Conservation (phyloP, 2,329 filamentous ascomycete species). For the Simplicillium aogashimaense region DNA sequence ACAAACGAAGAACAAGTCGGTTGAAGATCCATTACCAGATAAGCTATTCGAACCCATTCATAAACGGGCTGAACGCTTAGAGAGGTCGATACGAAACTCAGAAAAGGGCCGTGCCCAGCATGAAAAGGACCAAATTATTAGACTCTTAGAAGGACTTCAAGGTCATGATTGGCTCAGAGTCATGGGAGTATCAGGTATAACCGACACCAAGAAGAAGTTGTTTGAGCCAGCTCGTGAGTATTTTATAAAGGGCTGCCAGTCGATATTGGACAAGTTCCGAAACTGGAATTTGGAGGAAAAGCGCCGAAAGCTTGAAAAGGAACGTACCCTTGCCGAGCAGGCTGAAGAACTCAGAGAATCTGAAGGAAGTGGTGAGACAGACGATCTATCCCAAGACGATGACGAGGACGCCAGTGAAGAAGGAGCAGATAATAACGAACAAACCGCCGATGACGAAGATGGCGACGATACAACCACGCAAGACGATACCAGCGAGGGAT, state of each 20-base stretch:
- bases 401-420: conserved; percentile 11
- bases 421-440: conserved; percentile 22
- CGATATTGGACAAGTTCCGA: conserved; percentile 77
- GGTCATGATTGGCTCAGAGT: conserved; percentile 88
- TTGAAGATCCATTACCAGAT: conserved; percentile 47
- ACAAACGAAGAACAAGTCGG: conserved; percentile 30
- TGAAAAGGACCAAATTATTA: conserved; percentile 55
- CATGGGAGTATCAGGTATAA: conserved; percentile 80
- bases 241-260: conserved; percentile 75
- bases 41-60: conserved; percentile 43
- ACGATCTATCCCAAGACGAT: conserved; percentile 16
- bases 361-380: conserved; percentile 13
- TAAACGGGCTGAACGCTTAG: conserved; percentile 48
- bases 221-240: conserved; percentile 79
- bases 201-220: conserved; percentile 74
- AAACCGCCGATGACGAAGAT: conserved; percentile 16
- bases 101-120: conserved; percentile 57
- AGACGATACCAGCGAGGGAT: conserved; percentile 42
- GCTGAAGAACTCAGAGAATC: conserved; percentile 18
- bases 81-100: conserved; percentile 52
- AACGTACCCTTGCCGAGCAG: conserved; percentile 36
- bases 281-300: conserved; percentile 87
- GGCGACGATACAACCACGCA: conserved; percentile 35
- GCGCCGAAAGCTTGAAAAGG: conserved; percentile 65
- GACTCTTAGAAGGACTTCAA: conserved; percentile 69